Percentiles rank a stretch among this genome's conserved stretches.
Conservation (phyloP, 2,329 filamentous ascomycete species). For the Calonectria hawksworthii region DNA sequence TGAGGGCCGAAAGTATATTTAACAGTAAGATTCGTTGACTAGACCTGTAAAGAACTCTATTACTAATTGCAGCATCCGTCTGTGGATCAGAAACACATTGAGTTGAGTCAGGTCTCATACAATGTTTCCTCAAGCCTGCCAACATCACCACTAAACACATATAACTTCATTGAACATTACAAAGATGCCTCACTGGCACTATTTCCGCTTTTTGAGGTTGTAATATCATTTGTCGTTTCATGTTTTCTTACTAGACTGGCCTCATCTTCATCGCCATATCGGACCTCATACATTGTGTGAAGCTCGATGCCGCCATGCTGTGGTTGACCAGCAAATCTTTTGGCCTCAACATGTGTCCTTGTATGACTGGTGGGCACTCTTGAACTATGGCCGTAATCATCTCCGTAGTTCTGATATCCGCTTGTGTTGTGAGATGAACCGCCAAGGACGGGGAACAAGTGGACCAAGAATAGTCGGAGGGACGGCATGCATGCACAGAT, state of each 20-base stretch:
- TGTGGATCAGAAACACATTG: too few relatives aligned
- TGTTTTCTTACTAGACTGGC: background rate
- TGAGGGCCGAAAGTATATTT: too few relatives aligned
- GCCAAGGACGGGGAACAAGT: background rate
- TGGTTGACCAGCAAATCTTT: background rate
- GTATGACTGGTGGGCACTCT: background rate
- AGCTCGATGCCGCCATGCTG: background rate
- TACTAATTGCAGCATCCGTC: too few relatives aligned
- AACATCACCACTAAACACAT: too few relatives aligned
- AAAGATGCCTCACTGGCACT: background rate
- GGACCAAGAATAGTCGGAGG: slow-evolving; percentile 1
- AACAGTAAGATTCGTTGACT: too few relatives aligned
- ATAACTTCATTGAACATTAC: too few relatives aligned
- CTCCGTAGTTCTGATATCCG: background rate
- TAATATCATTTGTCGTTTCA: background rate
- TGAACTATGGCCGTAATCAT: background rate
- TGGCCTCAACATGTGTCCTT: background rate
- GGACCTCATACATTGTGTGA: background rate
- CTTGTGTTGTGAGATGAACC: background rate
- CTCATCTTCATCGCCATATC: background rate
- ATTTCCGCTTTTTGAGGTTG: background rate
- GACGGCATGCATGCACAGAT: background rate
- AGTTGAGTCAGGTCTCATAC: too few relatives aligned
- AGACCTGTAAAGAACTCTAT: too few relatives aligned
- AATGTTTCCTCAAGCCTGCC: too few relatives aligned